Percentiles rank a stretch among this genome's conserved stretches.
Evolutionary conservation across 73 alveolate species (phyloP).

Genomic region (Uronychia binucleata): DNA sequence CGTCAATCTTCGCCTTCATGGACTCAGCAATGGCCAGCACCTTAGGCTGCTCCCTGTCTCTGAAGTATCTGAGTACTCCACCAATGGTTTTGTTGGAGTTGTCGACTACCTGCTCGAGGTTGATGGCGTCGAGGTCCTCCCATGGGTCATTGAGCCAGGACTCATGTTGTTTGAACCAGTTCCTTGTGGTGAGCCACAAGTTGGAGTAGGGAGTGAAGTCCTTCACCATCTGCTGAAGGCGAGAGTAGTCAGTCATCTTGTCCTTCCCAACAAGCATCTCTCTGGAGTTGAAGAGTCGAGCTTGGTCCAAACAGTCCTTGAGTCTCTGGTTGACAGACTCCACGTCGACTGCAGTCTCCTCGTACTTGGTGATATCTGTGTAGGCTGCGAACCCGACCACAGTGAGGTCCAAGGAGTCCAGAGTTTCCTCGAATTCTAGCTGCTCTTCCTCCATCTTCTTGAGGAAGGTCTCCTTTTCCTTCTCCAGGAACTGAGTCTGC

Average conservation of each 20-base stretch:
- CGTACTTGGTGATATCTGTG: conserved; percentile 90
- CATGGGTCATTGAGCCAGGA: conserved; percentile 86
- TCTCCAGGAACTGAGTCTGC: conserved; percentile 90
- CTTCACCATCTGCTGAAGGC: conserved; percentile 86
- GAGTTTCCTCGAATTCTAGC: conserved; percentile 92
- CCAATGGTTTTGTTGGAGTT: conserved; percentile 71
- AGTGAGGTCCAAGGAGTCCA: conserved; percentile 88
- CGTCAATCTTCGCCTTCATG: conserved; percentile 93
- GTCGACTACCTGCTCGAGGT: conserved; percentile 82
- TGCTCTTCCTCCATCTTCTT: conserved; percentile 92
- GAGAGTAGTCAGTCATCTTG: conserved; percentile 93
- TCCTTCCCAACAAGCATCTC: conserved; percentile 92
- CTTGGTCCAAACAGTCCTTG: conserved; percentile 87
- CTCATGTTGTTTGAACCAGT: conserved; percentile 74
- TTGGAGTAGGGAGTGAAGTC: conserved; percentile 87
- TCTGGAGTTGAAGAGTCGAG: conserved; percentile 93
- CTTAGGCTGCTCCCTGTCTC: conserved; percentile 74
- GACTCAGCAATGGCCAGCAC: conserved; percentile 90
- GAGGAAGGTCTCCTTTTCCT: conserved; percentile 89
- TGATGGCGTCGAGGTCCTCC: conserved; percentile 84
- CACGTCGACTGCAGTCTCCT: conserved; percentile 86
- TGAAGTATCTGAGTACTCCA: conserved; percentile 75
- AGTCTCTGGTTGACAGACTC: conserved; percentile 89
- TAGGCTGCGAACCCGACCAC: conserved; percentile 91
- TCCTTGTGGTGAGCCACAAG: conserved; percentile 86